Base-by-base conservation (phyloP, 768 basidiomycete species). In the Podaxis sp. region DNA sequence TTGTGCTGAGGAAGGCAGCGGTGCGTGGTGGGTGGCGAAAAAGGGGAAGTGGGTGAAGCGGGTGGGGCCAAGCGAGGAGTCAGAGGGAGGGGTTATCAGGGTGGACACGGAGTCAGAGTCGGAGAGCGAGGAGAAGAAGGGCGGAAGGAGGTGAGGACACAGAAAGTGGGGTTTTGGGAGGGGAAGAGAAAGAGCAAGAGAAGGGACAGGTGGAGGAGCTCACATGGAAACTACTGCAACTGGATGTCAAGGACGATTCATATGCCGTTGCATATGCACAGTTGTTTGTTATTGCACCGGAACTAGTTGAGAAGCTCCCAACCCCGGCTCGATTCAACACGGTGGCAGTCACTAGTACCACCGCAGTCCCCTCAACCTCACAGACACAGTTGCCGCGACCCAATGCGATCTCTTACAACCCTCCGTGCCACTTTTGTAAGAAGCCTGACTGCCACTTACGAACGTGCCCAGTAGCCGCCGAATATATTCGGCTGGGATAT, bases 181-280 rank as follows among this genome's bases (percentile, higher is more conserved):
- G 17, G 48, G 22, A 24, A 30, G 13, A 33, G 51, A 30, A 7
- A 50, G 41, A 51, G 54, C 24, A 51, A 13, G 26, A n/a, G 10
- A 20, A 38, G 24, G 65, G 22, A 41, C 40, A 63, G 11, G 56
- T 63, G 3, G 65, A 62, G 28, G 62, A 56, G 15, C 46, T 64
- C 8, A 63, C 62, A 4, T 58, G 40, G 40, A 62, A 66, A 36
- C 22, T 62, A 2, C 48, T 40, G 4, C 40, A 44, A 4, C 40
- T 62, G 13, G 37, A 40, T 20, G 26, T 58, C 1, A 37, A 24
- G n/a, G 36, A 56, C 36, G 48, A 26, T 6, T 5, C 38, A 50
- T 57, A 62, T 28, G 22, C 41, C n/a, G 6, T 6, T 8, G 26
- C 26, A 2, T 58, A 44, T 58, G 48, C 3, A 22, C 44, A 49